A percentile compares a stretch with the other conserved stretches of the same genome.
These are phyloP conservation scores for Tetrahymena malaccensis DNA, from an alignment of 73 alveolate species.

Conservation along the genomic window DNA sequence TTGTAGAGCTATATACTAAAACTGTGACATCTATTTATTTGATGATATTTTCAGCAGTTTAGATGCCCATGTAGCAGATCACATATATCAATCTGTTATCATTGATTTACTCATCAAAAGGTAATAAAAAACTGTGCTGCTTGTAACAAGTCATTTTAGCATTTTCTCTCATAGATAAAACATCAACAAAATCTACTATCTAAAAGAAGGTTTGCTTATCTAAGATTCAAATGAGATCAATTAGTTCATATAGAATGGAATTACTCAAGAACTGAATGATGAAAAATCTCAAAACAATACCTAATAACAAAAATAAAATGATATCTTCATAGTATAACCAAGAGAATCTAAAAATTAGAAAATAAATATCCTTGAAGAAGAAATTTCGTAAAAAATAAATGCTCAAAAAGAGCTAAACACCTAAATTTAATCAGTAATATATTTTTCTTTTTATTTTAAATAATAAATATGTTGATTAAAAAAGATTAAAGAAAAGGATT, in stretches of 20 bases:
- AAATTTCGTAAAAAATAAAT: too few species aligned
- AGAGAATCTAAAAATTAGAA: background rate
- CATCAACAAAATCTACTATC: slow-evolving; percentile 3
- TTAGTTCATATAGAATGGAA: slow-evolving; percentile 39
- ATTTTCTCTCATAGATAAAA: slow-evolving; percentile 7
- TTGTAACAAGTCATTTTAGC: slow-evolving; percentile 56
- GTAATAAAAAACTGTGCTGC: slow-evolving; percentile 38
- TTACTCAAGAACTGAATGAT: background rate
- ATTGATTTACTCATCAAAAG: slow-evolving; percentile 48
- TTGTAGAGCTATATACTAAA: slow-evolving; percentile 69
- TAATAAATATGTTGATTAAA: too few species aligned
- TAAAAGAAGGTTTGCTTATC: background rate
- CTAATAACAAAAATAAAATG: too few species aligned
- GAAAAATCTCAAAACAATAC: background rate
- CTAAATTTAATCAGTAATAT: too few species aligned
- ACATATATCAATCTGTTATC: slow-evolving; percentile 54
- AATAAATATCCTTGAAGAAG: too few species aligned
- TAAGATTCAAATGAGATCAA: slow-evolving; percentile 58
- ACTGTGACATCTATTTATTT: slow-evolving; percentile 64
- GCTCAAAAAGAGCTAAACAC: too few species aligned
- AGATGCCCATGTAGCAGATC: slow-evolving; percentile 64
- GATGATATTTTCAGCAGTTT: slow-evolving; percentile 79
- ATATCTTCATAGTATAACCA: too few species aligned
- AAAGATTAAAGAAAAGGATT: background rate
- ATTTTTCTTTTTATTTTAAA: too few species aligned